Percentiles rank a stretch among this genome's conserved stretches.
phyloP scores from a whole-genome alignment of 768 basidiomycete genomes.

The Boletus rubropictus region DNA sequence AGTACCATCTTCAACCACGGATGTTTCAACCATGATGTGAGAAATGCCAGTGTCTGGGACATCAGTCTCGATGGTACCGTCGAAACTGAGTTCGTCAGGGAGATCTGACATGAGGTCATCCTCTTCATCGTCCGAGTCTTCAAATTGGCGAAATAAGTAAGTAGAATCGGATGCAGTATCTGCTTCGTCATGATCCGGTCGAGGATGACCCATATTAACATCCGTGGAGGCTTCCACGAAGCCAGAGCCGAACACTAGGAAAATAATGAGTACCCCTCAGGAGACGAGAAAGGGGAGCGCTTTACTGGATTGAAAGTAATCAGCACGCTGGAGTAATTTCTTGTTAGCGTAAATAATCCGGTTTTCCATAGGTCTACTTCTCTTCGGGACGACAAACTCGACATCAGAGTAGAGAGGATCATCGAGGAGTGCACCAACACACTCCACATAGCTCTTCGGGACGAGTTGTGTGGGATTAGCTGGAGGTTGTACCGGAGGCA shows the following conservation, averaged over 20 bases:
- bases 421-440: conserved; percentile 69
- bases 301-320: conserved; percentile 75
- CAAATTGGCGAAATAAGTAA: conserved; percentile 30
- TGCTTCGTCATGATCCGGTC: conserved; percentile 30
- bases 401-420: conserved; percentile 84
- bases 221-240: conserved; percentile 54
- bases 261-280: neutral
- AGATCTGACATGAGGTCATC: conserved; percentile 37
- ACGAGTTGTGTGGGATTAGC: conserved; percentile 46
- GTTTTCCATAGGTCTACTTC: conserved; percentile 33
- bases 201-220: conserved; percentile 22
- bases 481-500: conserved; percentile 43
- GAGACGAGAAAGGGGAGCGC: neutral
- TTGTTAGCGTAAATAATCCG: conserved; percentile 62
- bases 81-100: conserved; percentile 30
- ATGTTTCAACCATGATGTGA: neutral
- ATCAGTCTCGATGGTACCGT: conserved; percentile 24
- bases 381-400: conserved; percentile 64
- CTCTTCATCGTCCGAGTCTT: conserved; percentile 52
- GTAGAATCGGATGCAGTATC: conserved; percentile 51
- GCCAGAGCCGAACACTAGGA: conserved; percentile 64
- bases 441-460: conserved; percentile 60
- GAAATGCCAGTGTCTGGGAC: conserved; percentile 4
- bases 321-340: conserved; percentile 60
- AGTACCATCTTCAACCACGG: conserved; percentile 4